Conservation (phyloP, 2,329 filamentous ascomycete species). For the Colletotrichum tofieldiae region DNA sequence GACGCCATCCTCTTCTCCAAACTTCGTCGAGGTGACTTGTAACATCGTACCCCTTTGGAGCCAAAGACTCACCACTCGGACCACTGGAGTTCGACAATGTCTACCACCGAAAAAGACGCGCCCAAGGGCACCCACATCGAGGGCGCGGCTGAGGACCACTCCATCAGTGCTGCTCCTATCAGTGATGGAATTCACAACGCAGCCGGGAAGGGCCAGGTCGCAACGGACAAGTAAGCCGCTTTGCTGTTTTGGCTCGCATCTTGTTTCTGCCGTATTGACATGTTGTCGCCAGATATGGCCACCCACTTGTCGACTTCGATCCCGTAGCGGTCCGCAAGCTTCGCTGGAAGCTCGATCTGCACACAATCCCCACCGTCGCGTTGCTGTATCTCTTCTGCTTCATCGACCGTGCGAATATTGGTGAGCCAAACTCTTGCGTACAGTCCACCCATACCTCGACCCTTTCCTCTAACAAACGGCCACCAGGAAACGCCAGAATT, state of each 20-base stretch:
- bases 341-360: conserved; percentile 76
- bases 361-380: conserved; percentile 76
- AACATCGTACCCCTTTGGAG: neutral
- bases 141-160: conserved; percentile 23
- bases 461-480: neutral
- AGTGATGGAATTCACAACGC: conserved; percentile 46
- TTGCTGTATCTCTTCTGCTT: conserved; percentile 81
- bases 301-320: conserved; percentile 69
- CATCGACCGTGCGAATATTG: conserved; percentile 82
- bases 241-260: accelerated
- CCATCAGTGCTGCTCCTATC: conserved; percentile 34
- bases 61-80: too few species aligned
- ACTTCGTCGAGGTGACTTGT: neutral
- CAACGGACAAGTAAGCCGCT: conserved; percentile 60
- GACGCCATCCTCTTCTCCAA: neutral
- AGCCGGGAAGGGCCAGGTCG: conserved; percentile 61
- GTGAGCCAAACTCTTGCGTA: conserved; percentile 55
- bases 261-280: neutral
- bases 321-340: conserved; percentile 70
- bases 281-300: conserved; percentile 58
- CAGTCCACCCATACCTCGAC: neutral
- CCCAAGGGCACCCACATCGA: conserved; percentile 28
- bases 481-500: conserved; percentile 76
- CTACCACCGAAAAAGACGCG: conserved; percentile 31
- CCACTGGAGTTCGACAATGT: conserved; percentile 4